Evolutionary conservation across 352 stramenopile species (phyloP).

Genomic region (Phytopythium vexans): DNA sequence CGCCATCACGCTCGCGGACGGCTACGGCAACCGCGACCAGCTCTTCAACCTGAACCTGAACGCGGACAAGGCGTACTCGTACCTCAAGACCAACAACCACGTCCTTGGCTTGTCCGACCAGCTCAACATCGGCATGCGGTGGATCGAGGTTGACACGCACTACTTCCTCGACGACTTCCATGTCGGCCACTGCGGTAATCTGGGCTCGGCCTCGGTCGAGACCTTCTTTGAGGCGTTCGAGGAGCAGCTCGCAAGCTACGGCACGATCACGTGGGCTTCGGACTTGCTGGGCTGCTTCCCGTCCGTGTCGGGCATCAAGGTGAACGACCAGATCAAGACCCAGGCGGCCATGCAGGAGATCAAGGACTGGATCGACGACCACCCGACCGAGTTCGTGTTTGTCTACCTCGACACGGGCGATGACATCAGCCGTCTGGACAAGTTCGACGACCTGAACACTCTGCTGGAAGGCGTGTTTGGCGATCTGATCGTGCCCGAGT

Average conservation of each 20-base stretch:
- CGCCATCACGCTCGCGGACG: constrained; percentile 49
- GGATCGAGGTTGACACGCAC: constrained; percentile 63
- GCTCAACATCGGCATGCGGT: constrained; percentile 52
- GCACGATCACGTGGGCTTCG: constrained; percentile 35
- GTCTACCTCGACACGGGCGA: constrained; percentile 50
- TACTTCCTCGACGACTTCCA: constrained; percentile 57
- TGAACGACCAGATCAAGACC: constrained; percentile 35
- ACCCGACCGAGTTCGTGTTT: constrained; percentile 40
- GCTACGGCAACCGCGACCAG: constrained; percentile 57
- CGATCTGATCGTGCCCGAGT: constrained; percentile 33
- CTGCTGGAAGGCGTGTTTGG: constrained; percentile 39
- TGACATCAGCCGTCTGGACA: constrained; percentile 28
- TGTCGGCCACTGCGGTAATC: constrained; percentile 55
- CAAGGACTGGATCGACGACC: constrained; percentile 36
- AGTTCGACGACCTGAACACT: constrained; percentile 27
- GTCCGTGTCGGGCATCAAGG: constrained; percentile 50
- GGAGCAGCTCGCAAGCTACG: constrained; percentile 35
- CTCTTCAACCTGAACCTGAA: constrained; percentile 50
- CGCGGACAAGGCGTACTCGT: constrained; percentile 37
- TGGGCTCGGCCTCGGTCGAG: constrained; percentile 31
- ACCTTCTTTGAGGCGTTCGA: constrained; percentile 36
- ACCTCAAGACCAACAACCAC: constrained; percentile 72
- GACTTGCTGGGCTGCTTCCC: constrained; percentile 60
- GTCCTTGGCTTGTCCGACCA: constrained; percentile 54
- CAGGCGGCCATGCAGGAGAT: constrained; percentile 38